A percentile compares a stretch with the other conserved stretches of the same genome.
These are phyloP conservation scores for Deuterostichococcus epilithicus DNA, from an alignment of 139 green algal genomes.

Conservation along the genomic window DNA sequence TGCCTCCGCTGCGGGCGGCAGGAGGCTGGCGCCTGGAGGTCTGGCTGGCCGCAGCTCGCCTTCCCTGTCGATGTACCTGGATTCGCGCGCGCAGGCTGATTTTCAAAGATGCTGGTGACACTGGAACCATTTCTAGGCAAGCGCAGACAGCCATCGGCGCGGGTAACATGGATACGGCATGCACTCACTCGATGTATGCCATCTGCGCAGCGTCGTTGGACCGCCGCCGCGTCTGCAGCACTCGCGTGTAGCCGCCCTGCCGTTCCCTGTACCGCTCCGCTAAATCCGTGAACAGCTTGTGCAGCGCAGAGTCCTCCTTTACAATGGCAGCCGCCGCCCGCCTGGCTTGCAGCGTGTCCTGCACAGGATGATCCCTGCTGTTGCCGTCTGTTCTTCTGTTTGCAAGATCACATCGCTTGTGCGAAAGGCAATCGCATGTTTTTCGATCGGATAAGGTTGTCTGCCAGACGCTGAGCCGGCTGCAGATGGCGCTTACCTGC, in stretches of 20 bases:
- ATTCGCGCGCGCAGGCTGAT: not conserved
- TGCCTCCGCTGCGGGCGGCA: conserved; percentile 42
- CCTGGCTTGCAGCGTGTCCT: conserved; percentile 61
- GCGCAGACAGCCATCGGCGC: not conserved
- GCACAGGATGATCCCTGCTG: conserved; percentile 4
- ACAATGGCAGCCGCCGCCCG: conserved; percentile 61
- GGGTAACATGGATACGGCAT: not conserved
- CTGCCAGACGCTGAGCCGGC: not conserved
- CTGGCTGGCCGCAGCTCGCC: conserved; percentile 76
- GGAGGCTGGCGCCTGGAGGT: conserved; percentile 25
- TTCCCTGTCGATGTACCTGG: conserved; percentile 78
- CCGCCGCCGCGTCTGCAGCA: conserved; percentile 65
- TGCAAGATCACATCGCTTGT: no score
- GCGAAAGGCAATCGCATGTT: no score
- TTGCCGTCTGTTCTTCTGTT: no score
- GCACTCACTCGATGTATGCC: conserved; percentile 85
- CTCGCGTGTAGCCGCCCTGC: conserved; percentile 85
- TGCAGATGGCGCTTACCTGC: conserved; percentile 39
- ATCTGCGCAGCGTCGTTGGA: conserved; percentile 75
- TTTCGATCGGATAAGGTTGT: no score
- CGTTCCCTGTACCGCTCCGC: conserved; percentile 80
- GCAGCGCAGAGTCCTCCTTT: conserved; percentile 61
- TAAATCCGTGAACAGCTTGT: conserved; percentile 86
- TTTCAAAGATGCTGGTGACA: not conserved
- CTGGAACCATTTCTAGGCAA: not conserved